Evolutionary conservation across 352 stramenopile genomes (phyloP).

Genomic region (Pythium aristosporum): DNA sequence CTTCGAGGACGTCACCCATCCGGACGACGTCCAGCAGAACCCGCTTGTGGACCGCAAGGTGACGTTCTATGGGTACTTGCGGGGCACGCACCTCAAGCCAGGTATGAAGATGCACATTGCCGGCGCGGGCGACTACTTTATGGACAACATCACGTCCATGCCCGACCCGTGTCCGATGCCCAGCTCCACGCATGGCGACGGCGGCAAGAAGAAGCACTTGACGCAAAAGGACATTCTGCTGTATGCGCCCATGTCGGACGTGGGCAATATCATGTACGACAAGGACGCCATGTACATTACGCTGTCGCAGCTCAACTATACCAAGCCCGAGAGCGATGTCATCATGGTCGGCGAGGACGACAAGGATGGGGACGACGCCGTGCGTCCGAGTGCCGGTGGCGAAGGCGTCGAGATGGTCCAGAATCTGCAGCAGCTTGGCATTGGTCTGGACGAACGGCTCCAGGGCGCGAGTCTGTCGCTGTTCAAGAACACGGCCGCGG

Average conservation of each 20-base stretch:
- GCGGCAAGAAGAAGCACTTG: slow-evolving; percentile 86
- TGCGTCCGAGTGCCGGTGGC: slow-evolving; percentile 36
- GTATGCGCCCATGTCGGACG: slow-evolving; percentile 90
- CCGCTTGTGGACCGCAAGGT: slow-evolving; percentile 91
- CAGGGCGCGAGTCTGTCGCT: slow-evolving; percentile 92
- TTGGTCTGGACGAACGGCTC: slow-evolving; percentile 95
- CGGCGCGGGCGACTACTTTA: slow-evolving; percentile 97
- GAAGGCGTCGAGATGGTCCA: slow-evolving; percentile 94
- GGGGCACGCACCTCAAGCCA: slow-evolving; percentile 97
- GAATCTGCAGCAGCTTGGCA: slow-evolving; percentile 90
- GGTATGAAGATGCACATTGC: slow-evolving; percentile 97
- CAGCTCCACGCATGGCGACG: slow-evolving; percentile 43
- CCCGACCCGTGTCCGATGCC: slow-evolving; percentile 97
- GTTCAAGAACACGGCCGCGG: slow-evolving; percentile 93
- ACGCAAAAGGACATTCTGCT: slow-evolving; percentile 63
- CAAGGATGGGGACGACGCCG: slow-evolving; percentile 43
- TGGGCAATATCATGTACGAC: slow-evolving; percentile 98
- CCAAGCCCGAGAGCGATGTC: slow-evolving; percentile 87
- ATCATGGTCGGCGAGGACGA: slow-evolving; percentile 52
- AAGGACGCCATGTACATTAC: slow-evolving; percentile 99
- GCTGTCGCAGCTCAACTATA: slow-evolving; percentile 93
- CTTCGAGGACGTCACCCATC: slow-evolving; percentile 97
- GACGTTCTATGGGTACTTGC: slow-evolving; percentile 98
- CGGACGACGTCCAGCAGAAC: slow-evolving; percentile 93
- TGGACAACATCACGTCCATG: slow-evolving; percentile 93